Base-by-base conservation (phyloP, 2,329 filamentous ascomycete species). In the Colletotrichum navitas region DNA sequence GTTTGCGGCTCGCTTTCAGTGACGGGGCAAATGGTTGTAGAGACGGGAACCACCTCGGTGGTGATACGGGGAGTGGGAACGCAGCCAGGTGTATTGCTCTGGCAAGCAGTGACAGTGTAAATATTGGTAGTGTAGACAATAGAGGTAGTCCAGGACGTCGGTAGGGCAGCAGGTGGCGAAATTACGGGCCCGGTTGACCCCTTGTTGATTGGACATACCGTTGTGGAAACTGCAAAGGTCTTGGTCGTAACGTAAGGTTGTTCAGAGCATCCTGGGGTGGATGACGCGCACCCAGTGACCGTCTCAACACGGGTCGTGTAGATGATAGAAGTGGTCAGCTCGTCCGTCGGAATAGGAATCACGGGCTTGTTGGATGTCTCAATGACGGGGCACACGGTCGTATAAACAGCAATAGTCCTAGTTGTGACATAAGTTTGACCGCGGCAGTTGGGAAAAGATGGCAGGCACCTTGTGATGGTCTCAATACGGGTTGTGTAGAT, bases 191-290 rank as follows among this genome's bases (percentile, higher is more conserved):
- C 43, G 7, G 26, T 47, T 8, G 64, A 21, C 36, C 51, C 16
- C 29, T 55, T 45, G 12, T 63, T 68, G 41, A 73, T 59, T 54
- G 71, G 66, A 82, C 82, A 81, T 77, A 83, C 68, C 63, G 81
- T 83, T 79, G 81, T 83, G 70, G 81, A 81, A 75, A 81, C 74
- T 66, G 79, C 77, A 68, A 81, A 66, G 71, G 80, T 81, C 79
- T 81, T 78, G 65, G 82, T 84, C 68, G 79, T 82, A 77, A 79
- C 79, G 75, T 78, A 78, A 39, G 81, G 56, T 8, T 49, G 54
- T 24, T n/a, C 34, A 21, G 65, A 62, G 66, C 72, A 74, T 59
- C 63, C 76, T n/a, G 73, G 45, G 12, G 67, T 62, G 7, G 63
- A 51, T 29, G 73, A 68, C 1, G 66, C 49, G 49, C 75, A 76